Evolutionary conservation across 1,284 basidiomycete species (phyloP), one percentile per base, ranked within the genome.

Genomic region (Malassezia nana): DNA sequence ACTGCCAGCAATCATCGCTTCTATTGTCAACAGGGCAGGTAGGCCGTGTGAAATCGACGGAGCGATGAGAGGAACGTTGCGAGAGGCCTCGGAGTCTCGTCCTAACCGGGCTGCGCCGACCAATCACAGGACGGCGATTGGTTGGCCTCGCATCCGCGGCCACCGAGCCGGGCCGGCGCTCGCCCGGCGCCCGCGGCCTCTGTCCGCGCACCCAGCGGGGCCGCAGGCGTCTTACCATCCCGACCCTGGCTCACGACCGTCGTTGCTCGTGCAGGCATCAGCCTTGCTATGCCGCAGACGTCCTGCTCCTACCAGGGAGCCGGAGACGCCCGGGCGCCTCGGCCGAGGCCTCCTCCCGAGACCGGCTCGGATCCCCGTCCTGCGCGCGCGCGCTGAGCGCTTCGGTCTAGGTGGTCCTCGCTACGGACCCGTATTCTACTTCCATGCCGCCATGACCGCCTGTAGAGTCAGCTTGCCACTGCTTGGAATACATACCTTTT

Each of bases 401-500:
- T 38, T 8, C 35, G n/a, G 18, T n/a, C 35, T 41, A 18, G 39
- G 18, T 16, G 32, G 32, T 33, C 32, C 32, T 6, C n/a, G 32
- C 32, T 33, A 33, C 32, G 32, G 32, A 33, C 32, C n/a, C n/a
- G 15, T 20, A 24, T 10, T n/a, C 45, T 55, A 55, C 31, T 50
- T 55, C 53, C 48, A 50, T 4, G 38, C 20, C 25, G 53, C 47
- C 41, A 50, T 45, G 5, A 55, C 18, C 6, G 49, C 31, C 50
- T 52, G 20, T 12, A 24, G 20, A 18, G 33, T 29, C 18, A 25
- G 30, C 10, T 18, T 16, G 20, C 7, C 20, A 25, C 16, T 12
- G 2, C 16, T 6, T 25, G 41, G 24, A 15, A 6, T 13, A 52
- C 50, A 56, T 38, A 81, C 81, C 72, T 79, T 77, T 74, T 89